A percentile compares a stretch with the other conserved stretches of the same genome.
phyloP scores from a whole-genome alignment of 805 yeast species.

The Vanderwaltozyma verrucispora region DNA sequence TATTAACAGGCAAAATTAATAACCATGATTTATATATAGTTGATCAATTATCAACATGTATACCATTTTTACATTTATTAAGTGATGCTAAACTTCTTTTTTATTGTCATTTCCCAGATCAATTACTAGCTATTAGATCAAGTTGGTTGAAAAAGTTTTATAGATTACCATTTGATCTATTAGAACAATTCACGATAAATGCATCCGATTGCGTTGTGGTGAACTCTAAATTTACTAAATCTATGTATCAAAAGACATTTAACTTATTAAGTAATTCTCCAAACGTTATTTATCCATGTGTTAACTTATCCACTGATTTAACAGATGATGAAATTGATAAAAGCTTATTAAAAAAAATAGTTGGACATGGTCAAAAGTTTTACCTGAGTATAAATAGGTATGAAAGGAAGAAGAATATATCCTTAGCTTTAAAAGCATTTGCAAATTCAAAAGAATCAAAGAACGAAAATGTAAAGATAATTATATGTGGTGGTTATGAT shows the following conservation, averaged over 20 bases:
- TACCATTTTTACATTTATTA: conserved; percentile 49
- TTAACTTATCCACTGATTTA: conserved; percentile 35
- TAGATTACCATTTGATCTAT: conserved; percentile 70
- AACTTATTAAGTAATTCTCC: conserved; percentile 23
- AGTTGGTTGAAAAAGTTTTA: conserved; percentile 50
- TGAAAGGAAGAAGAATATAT: conserved; percentile 77
- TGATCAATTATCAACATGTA: conserved; percentile 79
- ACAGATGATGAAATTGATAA: conserved; percentile 11
- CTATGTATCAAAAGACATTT: conserved; percentile 60
- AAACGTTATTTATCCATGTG: conserved; percentile 48
- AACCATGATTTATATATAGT: conserved; percentile 65
- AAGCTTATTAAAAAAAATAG: conserved; percentile 10
- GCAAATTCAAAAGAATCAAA: conserved; percentile 30
- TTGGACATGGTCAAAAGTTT: conserved; percentile 21
- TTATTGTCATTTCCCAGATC: conserved; percentile 96
- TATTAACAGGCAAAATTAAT: conserved; percentile 34
- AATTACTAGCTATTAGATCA: conserved; percentile 53
- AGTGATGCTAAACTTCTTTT: conserved; percentile 48
- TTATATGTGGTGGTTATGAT: conserved; percentile 91
- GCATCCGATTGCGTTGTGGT: conserved; percentile 75
- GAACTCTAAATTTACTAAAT: conserved; percentile 74
- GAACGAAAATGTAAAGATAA: conserved; percentile 35
- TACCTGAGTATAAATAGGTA: conserved; percentile 79
- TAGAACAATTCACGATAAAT: conserved; percentile 74
- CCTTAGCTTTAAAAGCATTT: conserved; percentile 64